phyloP scores from a whole-genome alignment of 2,329 filamentous ascomycete genomes.

The Rachicladosporium sp. region DNA sequence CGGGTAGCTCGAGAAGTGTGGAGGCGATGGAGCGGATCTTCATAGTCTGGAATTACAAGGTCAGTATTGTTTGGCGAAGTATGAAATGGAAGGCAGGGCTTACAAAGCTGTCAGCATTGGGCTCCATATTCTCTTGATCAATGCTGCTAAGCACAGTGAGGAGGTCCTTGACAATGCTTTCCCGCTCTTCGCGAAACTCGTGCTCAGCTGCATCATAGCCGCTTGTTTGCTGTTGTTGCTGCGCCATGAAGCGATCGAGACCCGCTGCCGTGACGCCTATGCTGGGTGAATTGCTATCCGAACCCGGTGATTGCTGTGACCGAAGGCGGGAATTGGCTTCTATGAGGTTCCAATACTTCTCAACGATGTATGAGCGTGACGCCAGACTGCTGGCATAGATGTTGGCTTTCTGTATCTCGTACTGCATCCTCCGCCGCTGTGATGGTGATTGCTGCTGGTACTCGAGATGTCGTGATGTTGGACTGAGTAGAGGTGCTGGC shows the following conservation, averaged over 20 bases:
- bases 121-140: constrained; percentile 74
- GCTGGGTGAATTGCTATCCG: constrained; percentile 18
- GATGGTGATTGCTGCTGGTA: constrained; percentile 22
- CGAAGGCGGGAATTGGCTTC: constrained; percentile 42
- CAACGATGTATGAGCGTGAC: constrained; percentile 73
- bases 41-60: constrained; percentile 42
- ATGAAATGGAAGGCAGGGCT: constrained; percentile 19
- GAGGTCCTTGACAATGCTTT: constrained; percentile 69
- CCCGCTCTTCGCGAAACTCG: constrained; percentile 62
- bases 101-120: constrained; percentile 53
- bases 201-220: constrained; percentile 41
- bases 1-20: constrained; percentile 57
- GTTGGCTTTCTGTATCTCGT: constrained; percentile 85
- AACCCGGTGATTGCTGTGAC: constrained; percentile 30
- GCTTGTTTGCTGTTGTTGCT: constrained; percentile 15
- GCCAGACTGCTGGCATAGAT: constrained; percentile 72
- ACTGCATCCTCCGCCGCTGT: constrained; percentile 46
- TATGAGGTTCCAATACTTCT: constrained; percentile 69
- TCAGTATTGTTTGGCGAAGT: constrained; percentile 13
- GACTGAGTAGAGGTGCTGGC: constrained; percentile 7
- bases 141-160: constrained; percentile 64
- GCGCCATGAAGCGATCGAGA: constrained; percentile 23
- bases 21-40: constrained; percentile 79
- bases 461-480: not conserved
- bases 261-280: constrained; percentile 24